phyloP scores from a whole-genome alignment of 1,139 yeast species.

The Tardiomyces depauwii region DNA sequence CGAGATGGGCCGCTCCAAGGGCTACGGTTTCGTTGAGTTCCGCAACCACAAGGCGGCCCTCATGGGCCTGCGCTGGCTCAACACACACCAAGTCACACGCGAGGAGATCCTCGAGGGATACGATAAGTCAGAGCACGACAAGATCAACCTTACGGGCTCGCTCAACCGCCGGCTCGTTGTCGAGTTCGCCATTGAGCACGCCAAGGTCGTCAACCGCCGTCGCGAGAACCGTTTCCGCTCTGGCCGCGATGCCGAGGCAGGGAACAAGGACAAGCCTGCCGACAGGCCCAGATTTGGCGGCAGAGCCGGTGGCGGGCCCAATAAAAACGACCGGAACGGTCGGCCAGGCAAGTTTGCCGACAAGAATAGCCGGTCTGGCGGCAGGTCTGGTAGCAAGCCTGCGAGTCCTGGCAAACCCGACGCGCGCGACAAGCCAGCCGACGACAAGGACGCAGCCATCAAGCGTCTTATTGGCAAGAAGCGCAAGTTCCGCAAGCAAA shows the following conservation, averaged over 20 bases:
- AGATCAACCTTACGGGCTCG: constrained; percentile 9
- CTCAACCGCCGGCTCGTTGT: constrained; percentile 72
- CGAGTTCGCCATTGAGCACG: constrained; percentile 85
- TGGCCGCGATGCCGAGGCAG: too few species aligned
- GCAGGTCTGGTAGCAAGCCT: too few species aligned
- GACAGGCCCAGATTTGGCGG: too few species aligned
- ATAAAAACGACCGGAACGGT: neutral
- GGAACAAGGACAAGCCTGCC: too few species aligned
- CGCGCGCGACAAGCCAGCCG: neutral
- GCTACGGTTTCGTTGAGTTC: constrained; percentile 91
- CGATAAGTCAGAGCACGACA: constrained; percentile 35
- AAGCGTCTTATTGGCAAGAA: constrained; percentile 18
- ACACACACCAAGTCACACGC: constrained; percentile 74
- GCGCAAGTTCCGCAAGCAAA: constrained; percentile 8
- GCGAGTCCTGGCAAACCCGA: neutral
- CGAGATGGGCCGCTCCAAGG: constrained; percentile 83
- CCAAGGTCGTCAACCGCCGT: constrained; percentile 85
- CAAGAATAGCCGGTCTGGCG: too few species aligned
- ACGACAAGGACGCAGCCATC: constrained; percentile 5
- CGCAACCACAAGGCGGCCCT: constrained; percentile 88
- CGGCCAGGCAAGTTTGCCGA: too few species aligned
- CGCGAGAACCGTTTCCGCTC: constrained; percentile 32
- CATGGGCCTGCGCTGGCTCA: constrained; percentile 96
- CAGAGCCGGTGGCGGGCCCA: too few species aligned
- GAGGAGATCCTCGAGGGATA: constrained; percentile 64